Conservation (phyloP, 129 eudicot genomes). For the Escallonia herrerae region DNA sequence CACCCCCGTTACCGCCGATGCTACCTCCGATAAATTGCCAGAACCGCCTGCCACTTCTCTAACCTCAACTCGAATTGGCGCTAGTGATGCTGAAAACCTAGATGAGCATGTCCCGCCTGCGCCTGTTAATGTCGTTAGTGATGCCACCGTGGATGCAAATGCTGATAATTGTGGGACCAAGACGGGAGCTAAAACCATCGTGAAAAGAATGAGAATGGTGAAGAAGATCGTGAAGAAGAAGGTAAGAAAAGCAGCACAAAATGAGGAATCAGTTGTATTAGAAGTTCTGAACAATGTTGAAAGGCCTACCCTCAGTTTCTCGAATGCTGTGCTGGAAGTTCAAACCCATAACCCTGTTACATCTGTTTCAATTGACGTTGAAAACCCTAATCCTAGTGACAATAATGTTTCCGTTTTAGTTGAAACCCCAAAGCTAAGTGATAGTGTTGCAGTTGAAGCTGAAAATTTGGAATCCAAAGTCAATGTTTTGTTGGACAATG, state of each 20-base stretch:
- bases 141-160: background rate
- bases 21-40: no score
- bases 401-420: background rate
- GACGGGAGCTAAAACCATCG: conserved; percentile 33
- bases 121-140: background rate
- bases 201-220: conserved; percentile 43
- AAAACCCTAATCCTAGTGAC: background rate
- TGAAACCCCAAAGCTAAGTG: conserved; percentile 3
- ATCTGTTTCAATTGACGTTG: conserved; percentile 12
- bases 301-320: background rate
- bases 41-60: background rate
- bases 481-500: background rate
- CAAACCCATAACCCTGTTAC: background rate
- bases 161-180: conserved; percentile 3
- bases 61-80: background rate
- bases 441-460: background rate
- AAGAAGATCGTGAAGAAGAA: conserved; percentile 63
- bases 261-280: conserved; percentile 13
- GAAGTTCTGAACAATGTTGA: conserved; percentile 6
- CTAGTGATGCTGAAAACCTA: conserved; percentile 6
- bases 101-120: conserved; percentile 3
- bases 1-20: background rate
- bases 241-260: conserved; percentile 25
- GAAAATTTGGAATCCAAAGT: background rate
- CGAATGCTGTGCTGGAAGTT: background rate